Evolutionary conservation across 768 basidiomycete genomes (phyloP).

Genomic region (Hypholoma fasciculare): DNA sequence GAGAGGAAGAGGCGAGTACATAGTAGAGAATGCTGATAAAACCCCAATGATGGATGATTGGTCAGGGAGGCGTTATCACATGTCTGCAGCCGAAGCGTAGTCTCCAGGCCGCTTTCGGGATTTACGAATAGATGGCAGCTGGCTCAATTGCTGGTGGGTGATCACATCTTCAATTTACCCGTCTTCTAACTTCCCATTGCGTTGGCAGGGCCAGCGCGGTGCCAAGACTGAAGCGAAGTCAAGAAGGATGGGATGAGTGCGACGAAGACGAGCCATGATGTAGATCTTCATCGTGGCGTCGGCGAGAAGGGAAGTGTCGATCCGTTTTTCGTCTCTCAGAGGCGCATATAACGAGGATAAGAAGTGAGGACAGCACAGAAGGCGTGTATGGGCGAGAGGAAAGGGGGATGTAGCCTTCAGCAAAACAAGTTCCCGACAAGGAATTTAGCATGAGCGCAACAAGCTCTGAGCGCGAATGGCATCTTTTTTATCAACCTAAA

Average conservation of each 20-base stretch:
- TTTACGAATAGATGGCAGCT: background rate
- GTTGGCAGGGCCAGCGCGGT: background rate
- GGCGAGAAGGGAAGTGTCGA: background rate
- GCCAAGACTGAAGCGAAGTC: background rate
- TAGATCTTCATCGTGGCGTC: background rate
- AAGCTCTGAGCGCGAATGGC: conserved; percentile 57
- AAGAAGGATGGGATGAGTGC: background rate
- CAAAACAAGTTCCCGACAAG: background rate
- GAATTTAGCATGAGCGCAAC: conserved; percentile 52
- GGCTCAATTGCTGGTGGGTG: background rate
- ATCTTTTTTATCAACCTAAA: conserved; percentile 58
- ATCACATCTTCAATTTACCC: background rate
- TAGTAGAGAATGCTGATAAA: no score
- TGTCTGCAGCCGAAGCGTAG: background rate
- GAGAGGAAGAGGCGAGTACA: no score
- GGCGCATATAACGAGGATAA: background rate
- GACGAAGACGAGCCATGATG: background rate
- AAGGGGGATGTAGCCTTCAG: background rate
- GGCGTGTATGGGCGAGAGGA: background rate
- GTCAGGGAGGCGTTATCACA: background rate
- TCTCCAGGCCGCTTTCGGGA: background rate
- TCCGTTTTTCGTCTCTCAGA: background rate
- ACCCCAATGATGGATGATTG: no score
- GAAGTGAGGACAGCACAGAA: background rate
- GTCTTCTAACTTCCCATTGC: background rate